Percentiles rank a stretch among this genome's conserved stretches.
Conservation (phyloP, 768 basidiomycete genomes). For the Suillus decipiens region DNA sequence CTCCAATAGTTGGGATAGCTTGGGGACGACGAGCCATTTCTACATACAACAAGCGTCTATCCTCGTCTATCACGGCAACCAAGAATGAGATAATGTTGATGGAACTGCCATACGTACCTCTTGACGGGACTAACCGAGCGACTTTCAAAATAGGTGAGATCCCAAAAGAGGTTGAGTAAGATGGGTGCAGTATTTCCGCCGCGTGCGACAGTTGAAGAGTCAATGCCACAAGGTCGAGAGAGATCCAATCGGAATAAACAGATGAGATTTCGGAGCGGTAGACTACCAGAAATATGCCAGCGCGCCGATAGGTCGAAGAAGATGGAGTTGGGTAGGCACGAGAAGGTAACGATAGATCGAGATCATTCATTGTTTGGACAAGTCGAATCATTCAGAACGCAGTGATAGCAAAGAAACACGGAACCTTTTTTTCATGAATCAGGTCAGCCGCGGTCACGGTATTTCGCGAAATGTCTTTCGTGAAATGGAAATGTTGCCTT, state of each 20-base stretch:
- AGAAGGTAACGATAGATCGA: conserved; percentile 33
- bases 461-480: conserved; percentile 23
- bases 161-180: conserved; percentile 45
- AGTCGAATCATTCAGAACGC: conserved; percentile 27
- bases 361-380: conserved; percentile 29
- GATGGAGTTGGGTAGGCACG: conserved; percentile 24
- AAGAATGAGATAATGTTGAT: conserved; percentile 22
- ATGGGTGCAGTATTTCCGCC: conserved; percentile 30
- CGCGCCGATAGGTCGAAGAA: conserved; percentile 42
- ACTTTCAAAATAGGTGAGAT: conserved; percentile 38
- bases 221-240: conserved; percentile 41
- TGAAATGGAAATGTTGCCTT: conserved; percentile 16
- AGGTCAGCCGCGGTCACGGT: conserved; percentile 36
- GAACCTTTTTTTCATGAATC: conserved; percentile 31
- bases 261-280: conserved; percentile 46
- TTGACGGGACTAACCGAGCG: conserved; percentile 31
- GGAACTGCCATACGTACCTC: conserved; percentile 35
- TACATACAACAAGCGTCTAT: conserved; percentile 13
- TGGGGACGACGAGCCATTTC: conserved; percentile 12
- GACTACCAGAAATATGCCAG: conserved; percentile 37
- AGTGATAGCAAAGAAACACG: conserved; percentile 31
- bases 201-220: conserved; percentile 28
- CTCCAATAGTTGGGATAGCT: background rate
- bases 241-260: conserved; percentile 50
- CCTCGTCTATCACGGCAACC: conserved; percentile 18